Evolutionary conservation across 2,329 filamentous ascomycete genomes (phyloP).

Genomic region (Cryphonectria nitschkei): DNA sequence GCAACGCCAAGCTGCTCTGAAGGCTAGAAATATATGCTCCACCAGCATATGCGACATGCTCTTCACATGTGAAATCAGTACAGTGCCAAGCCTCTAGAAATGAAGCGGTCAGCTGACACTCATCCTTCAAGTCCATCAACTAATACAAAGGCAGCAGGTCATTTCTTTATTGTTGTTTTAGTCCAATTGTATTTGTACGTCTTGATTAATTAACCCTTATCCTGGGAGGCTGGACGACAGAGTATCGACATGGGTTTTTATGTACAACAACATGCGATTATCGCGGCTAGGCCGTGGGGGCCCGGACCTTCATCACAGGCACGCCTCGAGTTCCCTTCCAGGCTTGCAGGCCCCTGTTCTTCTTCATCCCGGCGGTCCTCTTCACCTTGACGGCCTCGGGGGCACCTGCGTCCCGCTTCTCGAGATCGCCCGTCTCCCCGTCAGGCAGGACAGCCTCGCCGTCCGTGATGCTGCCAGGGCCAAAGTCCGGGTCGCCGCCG

Average conservation of each 20-base stretch:
- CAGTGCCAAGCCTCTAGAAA: neutral
- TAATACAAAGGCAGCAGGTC: neutral
- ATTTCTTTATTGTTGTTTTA: too few species aligned
- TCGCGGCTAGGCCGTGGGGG: neutral
- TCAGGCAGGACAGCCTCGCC: constrained; percentile 38
- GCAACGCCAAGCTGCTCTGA: too few species aligned
- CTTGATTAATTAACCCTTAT: neutral
- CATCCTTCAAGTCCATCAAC: neutral
- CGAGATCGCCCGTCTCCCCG: constrained; percentile 32
- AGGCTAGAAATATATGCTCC: too few species aligned
- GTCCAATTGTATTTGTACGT: neutral
- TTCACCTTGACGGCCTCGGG: constrained; percentile 7
- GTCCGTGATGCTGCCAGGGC: constrained; percentile 52
- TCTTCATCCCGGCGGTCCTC: constrained; percentile 17
- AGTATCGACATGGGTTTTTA: neutral
- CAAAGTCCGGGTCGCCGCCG: constrained; percentile 68
- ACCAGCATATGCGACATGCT: neutral
- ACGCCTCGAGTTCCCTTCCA: constrained; percentile 12
- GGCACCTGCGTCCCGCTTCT: constrained; percentile 15
- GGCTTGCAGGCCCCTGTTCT: constrained; percentile 6
- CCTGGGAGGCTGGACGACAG: neutral
- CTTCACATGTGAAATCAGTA: neutral
- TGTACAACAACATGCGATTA: neutral
- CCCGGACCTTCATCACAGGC: constrained; percentile 11
- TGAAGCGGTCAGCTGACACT: neutral